These are phyloP conservation scores for Fusarium longipes DNA, from an alignment of 2,329 filamentous ascomycete species.

Conservation along the genomic window DNA sequence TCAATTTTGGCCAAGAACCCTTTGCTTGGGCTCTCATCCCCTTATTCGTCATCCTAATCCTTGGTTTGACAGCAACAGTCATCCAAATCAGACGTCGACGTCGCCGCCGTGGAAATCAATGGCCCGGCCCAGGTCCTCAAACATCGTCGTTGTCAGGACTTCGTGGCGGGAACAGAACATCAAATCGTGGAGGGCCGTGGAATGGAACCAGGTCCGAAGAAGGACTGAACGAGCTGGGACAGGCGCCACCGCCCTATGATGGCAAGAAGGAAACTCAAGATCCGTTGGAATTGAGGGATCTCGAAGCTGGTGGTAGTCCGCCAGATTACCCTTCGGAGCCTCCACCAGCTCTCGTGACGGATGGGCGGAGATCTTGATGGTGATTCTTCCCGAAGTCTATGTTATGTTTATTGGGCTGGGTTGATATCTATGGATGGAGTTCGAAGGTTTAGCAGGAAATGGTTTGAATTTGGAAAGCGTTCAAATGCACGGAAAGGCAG, in stretches of 20 bases:
- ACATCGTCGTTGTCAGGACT: slow-evolving; percentile 42
- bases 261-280: slow-evolving; percentile 46
- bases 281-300: slow-evolving; percentile 42
- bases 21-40: slow-evolving; percentile 68
- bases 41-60: slow-evolving; percentile 57
- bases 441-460: neutral
- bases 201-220: slow-evolving; percentile 54
- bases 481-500: neutral
- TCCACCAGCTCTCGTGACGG: slow-evolving; percentile 37
- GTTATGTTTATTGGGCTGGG: neutral
- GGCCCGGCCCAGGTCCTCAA: slow-evolving; percentile 22
- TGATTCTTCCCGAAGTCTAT: neutral
- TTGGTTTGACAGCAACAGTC: slow-evolving; percentile 54
- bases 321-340: slow-evolving; percentile 48
- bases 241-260: slow-evolving; percentile 73
- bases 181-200: slow-evolving; percentile 45
- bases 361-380: slow-evolving; percentile 31
- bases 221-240: slow-evolving; percentile 71
- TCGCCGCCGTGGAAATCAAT: slow-evolving; percentile 34
- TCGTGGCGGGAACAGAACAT: slow-evolving; percentile 13
- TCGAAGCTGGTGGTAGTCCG: slow-evolving; percentile 45
- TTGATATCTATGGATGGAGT: slow-evolving; percentile 10
- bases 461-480: neutral
- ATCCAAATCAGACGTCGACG: slow-evolving; percentile 58
- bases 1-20: slow-evolving; percentile 58